These are phyloP conservation scores for Hypoxylon cercidicola DNA, from an alignment of 495 filamentous ascomycete species.

Conservation along the genomic window DNA sequence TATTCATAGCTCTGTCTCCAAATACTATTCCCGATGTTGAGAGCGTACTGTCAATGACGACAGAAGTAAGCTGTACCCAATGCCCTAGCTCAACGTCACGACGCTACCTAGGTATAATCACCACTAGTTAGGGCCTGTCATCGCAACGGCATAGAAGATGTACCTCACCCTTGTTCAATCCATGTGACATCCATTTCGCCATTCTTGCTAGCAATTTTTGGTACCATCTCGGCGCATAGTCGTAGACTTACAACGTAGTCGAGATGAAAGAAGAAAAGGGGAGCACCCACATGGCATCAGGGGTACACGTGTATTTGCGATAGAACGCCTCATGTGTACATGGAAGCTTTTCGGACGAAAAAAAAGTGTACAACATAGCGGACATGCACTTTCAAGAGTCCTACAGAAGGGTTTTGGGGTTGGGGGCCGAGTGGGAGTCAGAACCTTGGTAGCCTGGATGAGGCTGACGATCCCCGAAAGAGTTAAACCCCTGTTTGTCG, in stretches of 20 bases:
- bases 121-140: constrained; percentile 16
- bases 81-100: constrained; percentile 11
- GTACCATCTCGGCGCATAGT: background rate
- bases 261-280: constrained; percentile 11
- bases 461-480: constrained; percentile 39
- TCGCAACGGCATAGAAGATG: background rate
- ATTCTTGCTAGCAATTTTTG: background rate
- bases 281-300: constrained; percentile 8
- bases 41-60: constrained; percentile 23
- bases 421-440: constrained; percentile 27
- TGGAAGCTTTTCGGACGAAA: constrained; percentile 17
- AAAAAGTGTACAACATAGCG: background rate
- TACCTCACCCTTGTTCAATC: background rate
- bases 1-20: background rate
- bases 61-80: constrained; percentile 6
- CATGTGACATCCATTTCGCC: background rate
- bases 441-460: constrained; percentile 34
- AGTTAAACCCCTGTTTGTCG: constrained; percentile 15
- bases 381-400: constrained; percentile 1
- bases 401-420: constrained; percentile 23
- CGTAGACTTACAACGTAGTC: constrained; percentile 4
- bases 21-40: background rate
- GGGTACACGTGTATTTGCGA: constrained; percentile 9
- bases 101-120: constrained; percentile 16
- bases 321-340: constrained; percentile 10